Evolutionary conservation across 345 rosid genomes (phyloP), one percentile per base, ranked within the genome.

Genomic region (Raphanus sativus): DNA sequence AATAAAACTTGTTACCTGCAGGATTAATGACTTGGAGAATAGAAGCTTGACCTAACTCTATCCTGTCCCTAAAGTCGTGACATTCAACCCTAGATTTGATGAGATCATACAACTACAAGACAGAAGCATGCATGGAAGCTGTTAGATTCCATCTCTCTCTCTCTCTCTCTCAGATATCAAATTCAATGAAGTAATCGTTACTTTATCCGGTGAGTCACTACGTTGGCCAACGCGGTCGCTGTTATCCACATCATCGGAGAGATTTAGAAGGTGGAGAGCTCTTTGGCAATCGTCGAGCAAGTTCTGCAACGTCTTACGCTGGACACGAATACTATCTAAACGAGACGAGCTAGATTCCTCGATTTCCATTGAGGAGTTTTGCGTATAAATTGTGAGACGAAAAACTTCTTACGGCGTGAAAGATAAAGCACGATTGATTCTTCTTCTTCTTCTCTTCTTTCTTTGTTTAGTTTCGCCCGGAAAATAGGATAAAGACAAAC

Each of bases 271-370:
- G 77, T 91, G 91, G 33, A 95, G 87, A 81, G 99, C 93, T 84
- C 85, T 86, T 74, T 92, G 97, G 72, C 98, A 92, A 89, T 89
- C 91, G 73, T 85, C 87, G 56, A 92, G 90, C 77, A 95, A 84
- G 30, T 81, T 84, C 82, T 86, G 86, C 78, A 95, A 73, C 61
- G 98, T 86, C 83, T 89, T 87, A 79, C 84, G 85, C 84, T 83
- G 88, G 21, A 92, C 90, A 15, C 91, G 89, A 71, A 91, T 75
- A 72, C 65, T 82, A 71, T 89, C 90, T 75, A 72, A 73, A 70
- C 82, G 74, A 34, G 69, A 24, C 40, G 69, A 76, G 63, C 74
- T 24, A 52, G 75, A 55, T 13, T 60, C 80, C 83, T 81, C 86
- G 12, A 77, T 42, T 69, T 84, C 86, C 85, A 86, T 84, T n/a